phyloP scores from a whole-genome alignment of 176 grass and related monocot species.

The Typha latifolia region DNA sequence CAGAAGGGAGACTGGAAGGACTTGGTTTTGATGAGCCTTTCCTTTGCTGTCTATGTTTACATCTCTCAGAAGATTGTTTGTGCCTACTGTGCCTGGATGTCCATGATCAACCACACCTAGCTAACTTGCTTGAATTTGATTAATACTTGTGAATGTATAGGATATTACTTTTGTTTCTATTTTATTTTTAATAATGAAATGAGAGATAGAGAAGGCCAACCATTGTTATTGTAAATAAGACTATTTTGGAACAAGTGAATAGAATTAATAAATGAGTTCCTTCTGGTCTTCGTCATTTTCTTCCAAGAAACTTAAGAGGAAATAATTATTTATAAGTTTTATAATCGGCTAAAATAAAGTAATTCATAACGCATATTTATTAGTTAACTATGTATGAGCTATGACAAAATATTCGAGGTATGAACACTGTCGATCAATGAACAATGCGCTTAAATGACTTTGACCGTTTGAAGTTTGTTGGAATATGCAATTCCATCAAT shows the following conservation, averaged over 20 bases:
- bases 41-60: slow-evolving; percentile 81
- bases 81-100: slow-evolving; percentile 55
- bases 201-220: background rate
- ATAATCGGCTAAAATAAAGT: too few species aligned
- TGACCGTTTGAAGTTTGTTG: too few species aligned
- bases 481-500: too few species aligned
- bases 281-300: too few species aligned
- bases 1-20: slow-evolving; percentile 75
- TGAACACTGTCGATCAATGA: too few species aligned
- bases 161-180: background rate
- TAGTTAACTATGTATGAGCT: too few species aligned
- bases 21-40: slow-evolving; percentile 69
- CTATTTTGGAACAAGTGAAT: background rate
- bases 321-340: too few species aligned
- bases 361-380: too few species aligned
- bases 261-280: background rate
- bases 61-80: slow-evolving; percentile 80
- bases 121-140: background rate
- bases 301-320: too few species aligned
- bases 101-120: slow-evolving; percentile 36
- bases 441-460: too few species aligned
- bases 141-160: background rate
- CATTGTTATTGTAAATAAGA: background rate
- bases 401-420: too few species aligned
- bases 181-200: background rate